phyloP scores from a whole-genome alignment of 2,329 filamentous ascomycete species.

The Cryphonectria carpinicola region DNA sequence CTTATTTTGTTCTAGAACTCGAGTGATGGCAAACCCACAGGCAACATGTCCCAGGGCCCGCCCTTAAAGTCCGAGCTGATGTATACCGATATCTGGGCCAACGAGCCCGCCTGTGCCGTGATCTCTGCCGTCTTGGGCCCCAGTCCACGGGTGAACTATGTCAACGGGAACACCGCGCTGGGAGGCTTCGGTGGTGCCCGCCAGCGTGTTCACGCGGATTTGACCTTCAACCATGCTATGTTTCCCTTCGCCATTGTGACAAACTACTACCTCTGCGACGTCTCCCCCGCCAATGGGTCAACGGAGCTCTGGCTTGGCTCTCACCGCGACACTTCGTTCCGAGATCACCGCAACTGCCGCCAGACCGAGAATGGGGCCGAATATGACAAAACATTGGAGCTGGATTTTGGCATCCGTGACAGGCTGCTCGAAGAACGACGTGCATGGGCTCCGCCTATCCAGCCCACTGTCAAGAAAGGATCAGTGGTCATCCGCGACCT shows the following conservation, averaged over 20 bases:
- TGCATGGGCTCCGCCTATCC: slow-evolving; percentile 40
- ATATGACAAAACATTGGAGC: background rate
- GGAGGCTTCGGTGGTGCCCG: slow-evolving; percentile 32
- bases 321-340: slow-evolving; percentile 44
- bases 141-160: slow-evolving; percentile 41
- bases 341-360: slow-evolving; percentile 33
- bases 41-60: slow-evolving; percentile 32
- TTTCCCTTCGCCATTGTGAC: slow-evolving; percentile 53
- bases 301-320: slow-evolving; percentile 57
- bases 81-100: slow-evolving; percentile 32
- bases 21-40: slow-evolving; percentile 1
- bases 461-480: slow-evolving; percentile 47
- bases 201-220: slow-evolving; percentile 47
- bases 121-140: slow-evolving; percentile 44
- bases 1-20: background rate
- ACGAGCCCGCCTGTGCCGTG: slow-evolving; percentile 41
- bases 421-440: slow-evolving; percentile 39
- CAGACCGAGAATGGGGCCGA: background rate
- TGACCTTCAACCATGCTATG: slow-evolving; percentile 50
- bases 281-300: slow-evolving; percentile 48
- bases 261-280: slow-evolving; percentile 51
- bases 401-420: slow-evolving; percentile 36
- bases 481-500: slow-evolving; percentile 51
- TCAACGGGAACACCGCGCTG: slow-evolving; percentile 46
- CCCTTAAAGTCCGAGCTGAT: slow-evolving; percentile 16